These are phyloP conservation scores for Priceomyces haplophilus DNA, from an alignment of 805 yeast genomes.

Conservation along the genomic window DNA sequence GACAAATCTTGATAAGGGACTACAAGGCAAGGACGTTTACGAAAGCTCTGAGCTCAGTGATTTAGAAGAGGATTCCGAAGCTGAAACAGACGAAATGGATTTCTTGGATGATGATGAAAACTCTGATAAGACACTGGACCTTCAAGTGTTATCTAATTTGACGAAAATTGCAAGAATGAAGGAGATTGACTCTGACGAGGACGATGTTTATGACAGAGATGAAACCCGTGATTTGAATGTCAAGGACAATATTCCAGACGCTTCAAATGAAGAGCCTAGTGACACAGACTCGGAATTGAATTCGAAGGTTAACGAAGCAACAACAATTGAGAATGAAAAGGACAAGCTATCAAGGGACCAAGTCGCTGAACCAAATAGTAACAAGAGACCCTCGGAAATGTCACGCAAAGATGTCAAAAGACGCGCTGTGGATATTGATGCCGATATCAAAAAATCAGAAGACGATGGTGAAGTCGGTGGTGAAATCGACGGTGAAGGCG, in stretches of 20 bases:
- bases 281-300: constrained; percentile 16
- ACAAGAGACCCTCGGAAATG: not conserved
- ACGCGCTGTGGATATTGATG: constrained; percentile 6
- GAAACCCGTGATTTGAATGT: not conserved
- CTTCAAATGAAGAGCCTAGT: not conserved
- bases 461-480: constrained; percentile 20
- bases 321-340: constrained; percentile 8
- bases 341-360: not conserved
- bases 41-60: constrained; percentile 48
- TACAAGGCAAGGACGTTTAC: constrained; percentile 20
- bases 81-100: constrained; percentile 88
- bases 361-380: not conserved
- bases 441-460: constrained; percentile 15
- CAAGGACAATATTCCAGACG: not conserved
- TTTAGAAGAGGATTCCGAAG: constrained; percentile 69
- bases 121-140: constrained; percentile 30
- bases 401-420: constrained; percentile 2
- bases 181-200: constrained; percentile 36
- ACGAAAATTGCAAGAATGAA: constrained; percentile 40
- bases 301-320: constrained; percentile 12
- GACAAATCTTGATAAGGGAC: not conserved
- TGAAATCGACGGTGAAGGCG: constrained; percentile 14
- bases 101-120: constrained; percentile 34
- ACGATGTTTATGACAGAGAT: constrained; percentile 15
- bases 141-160: constrained; percentile 39